Percentiles rank a stretch among this genome's conserved stretches.
Evolutionary conservation across 208 protist genomes (phyloP).

Genomic region (Trypanosoma cruzi): DNA sequence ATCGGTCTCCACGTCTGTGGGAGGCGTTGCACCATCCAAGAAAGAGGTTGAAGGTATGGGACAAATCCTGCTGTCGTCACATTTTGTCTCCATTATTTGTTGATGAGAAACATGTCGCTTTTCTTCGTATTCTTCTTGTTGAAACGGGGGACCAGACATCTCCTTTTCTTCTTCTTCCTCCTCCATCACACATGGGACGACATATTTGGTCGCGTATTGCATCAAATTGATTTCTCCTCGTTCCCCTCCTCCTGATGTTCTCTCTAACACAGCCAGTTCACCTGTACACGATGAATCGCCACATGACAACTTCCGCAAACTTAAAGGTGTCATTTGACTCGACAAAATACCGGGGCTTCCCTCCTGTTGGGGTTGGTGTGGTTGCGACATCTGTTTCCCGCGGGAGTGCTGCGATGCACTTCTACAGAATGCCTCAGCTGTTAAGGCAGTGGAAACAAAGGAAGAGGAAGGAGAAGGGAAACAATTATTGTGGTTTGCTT

Average conservation of each 20-base stretch:
- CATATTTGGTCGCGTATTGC: neutral
- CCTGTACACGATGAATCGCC: neutral
- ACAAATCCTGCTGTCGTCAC: neutral
- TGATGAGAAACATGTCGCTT: neutral
- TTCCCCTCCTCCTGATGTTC: neutral
- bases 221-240: neutral
- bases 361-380: neutral
- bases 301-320: neutral
- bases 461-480: neutral
- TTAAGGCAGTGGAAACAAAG: neutral
- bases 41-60: neutral
- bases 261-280: neutral
- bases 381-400: neutral
- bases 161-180: too few relatives aligned
- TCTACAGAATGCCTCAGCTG: neutral
- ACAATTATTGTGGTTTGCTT: neutral
- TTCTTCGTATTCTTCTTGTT: slow-evolving; percentile 1
- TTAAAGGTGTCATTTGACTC: neutral
- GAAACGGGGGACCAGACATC: neutral
- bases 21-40: neutral
- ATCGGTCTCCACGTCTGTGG: neutral
- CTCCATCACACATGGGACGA: neutral
- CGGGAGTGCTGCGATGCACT: neutral
- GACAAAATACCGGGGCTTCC: neutral
- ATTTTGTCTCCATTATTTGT: neutral